Evolutionary conservation across 2,329 filamentous ascomycete species (phyloP).

Genomic region (Cephalotrichum gorgonifer): DNA sequence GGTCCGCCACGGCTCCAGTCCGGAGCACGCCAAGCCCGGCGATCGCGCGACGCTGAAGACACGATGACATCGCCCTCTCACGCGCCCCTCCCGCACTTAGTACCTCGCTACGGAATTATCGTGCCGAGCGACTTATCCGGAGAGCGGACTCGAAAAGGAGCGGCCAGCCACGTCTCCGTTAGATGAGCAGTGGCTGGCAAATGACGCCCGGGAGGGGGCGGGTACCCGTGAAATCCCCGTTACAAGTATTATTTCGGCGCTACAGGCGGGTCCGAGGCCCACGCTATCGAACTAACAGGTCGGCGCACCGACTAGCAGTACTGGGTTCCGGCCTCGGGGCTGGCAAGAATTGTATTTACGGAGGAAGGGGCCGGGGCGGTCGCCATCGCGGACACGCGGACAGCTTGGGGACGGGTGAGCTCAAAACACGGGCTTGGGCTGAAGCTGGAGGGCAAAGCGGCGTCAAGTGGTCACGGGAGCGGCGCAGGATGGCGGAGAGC

Average conservation of each 20-base stretch:
- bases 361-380: too few relatives aligned
- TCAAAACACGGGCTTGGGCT: too few relatives aligned
- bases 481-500: too few relatives aligned
- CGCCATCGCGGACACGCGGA: too few relatives aligned
- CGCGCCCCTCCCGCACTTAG: too few relatives aligned
- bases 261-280: neutral
- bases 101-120: neutral
- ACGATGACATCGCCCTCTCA: neutral
- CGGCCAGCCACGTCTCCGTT: too few relatives aligned
- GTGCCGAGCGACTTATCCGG: neutral
- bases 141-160: neutral
- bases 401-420: too few relatives aligned
- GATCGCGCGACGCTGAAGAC: neutral
- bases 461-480: too few relatives aligned
- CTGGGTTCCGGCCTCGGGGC: too few relatives aligned
- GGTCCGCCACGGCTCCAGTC: neutral
- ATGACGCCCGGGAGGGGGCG: neutral
- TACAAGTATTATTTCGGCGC: neutral
- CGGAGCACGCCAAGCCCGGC: neutral
- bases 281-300: neutral
- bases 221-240: neutral
- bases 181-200: neutral
- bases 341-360: too few relatives aligned
- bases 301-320: too few relatives aligned
- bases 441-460: too few relatives aligned